These are phyloP conservation scores for Heterobasidion occidentale DNA, from an alignment of 1,284 basidiomycete genomes.

Conservation along the genomic window DNA sequence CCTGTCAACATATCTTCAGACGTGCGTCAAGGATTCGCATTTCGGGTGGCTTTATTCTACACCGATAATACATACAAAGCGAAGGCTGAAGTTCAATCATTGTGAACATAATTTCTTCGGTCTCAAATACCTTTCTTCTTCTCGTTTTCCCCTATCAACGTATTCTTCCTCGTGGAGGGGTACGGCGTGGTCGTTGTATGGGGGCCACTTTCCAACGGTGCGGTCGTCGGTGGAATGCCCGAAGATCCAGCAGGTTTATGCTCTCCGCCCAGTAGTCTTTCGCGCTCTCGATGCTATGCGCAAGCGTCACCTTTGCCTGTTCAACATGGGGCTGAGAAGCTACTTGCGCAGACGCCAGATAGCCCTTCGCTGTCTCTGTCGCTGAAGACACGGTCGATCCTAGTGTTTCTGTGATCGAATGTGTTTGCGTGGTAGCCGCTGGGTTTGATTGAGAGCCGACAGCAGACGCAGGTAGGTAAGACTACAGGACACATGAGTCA, in stretches of 20 bases:
- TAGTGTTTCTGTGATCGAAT: conserved; percentile 9
- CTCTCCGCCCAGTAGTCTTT: conserved; percentile 15
- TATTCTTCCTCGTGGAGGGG: conserved; percentile 14
- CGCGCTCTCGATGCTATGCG: conserved; percentile 5
- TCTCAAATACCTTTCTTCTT: conserved; percentile 2
- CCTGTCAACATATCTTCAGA: too few species aligned
- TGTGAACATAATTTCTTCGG: too few species aligned
- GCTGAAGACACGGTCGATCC: conserved; percentile 4
- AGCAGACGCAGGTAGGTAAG: conserved; percentile 15
- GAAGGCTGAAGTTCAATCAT: too few species aligned
- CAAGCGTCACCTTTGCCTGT: conserved; percentile 14
- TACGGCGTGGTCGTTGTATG: conserved; percentile 29
- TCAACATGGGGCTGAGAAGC: conserved; percentile 24
- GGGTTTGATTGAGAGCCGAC: not conserved
- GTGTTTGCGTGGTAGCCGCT: not conserved
- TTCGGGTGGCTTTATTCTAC: too few species aligned
- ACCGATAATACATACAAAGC: too few species aligned
- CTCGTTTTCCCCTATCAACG: conserved; percentile 13
- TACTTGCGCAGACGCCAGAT: conserved; percentile 12
- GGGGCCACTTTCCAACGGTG: conserved; percentile 34
- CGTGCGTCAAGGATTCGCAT: too few species aligned
- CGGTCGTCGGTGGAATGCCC: conserved; percentile 29
- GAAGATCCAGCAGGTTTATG: conserved; percentile 15
- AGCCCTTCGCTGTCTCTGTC: conserved; percentile 10
- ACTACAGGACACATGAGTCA: conserved; percentile 9